Evolutionary conservation across 2,329 filamentous ascomycete genomes (phyloP).

Genomic region (Phialophora verrucosa): DNA sequence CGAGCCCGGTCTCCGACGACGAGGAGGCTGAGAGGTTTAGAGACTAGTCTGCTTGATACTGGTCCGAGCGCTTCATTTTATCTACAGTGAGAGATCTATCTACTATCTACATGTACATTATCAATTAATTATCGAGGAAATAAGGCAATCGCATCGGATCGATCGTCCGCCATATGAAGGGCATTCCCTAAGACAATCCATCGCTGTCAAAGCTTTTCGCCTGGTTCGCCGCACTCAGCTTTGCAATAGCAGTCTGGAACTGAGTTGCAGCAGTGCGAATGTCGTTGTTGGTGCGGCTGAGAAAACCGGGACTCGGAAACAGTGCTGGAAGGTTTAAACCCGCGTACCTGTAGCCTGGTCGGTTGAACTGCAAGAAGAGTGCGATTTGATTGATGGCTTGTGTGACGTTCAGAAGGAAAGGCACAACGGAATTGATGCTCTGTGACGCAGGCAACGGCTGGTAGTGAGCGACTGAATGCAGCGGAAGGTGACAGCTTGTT

Average conservation of each 20-base stretch:
- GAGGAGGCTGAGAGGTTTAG: background rate
- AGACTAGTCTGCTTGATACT: background rate
- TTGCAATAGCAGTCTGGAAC: background rate
- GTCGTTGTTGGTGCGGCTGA: background rate
- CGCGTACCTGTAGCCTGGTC: background rate
- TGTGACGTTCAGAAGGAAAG: background rate
- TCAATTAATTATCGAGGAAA: background rate
- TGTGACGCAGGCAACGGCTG: background rate
- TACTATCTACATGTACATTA: background rate
- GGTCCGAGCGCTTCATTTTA: background rate
- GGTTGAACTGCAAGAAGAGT: background rate
- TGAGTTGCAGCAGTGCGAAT: background rate
- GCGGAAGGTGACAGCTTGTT: background rate
- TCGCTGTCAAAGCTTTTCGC: background rate
- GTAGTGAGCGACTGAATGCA: slow-evolving; percentile 1
- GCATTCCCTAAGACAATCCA: slow-evolving; percentile 5
- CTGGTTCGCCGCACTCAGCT: slow-evolving; percentile 1
- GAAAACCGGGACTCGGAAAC: background rate
- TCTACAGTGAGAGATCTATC: background rate
- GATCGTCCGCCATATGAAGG: slow-evolving; percentile 6
- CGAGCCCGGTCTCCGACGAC: background rate
- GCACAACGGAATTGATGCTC: background rate
- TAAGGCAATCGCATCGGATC: background rate
- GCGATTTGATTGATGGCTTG: background rate
- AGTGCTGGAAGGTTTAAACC: background rate